Evolutionary conservation across 176 grass and related monocot species (phyloP).

Genomic region (Elymus sibiricus): DNA sequence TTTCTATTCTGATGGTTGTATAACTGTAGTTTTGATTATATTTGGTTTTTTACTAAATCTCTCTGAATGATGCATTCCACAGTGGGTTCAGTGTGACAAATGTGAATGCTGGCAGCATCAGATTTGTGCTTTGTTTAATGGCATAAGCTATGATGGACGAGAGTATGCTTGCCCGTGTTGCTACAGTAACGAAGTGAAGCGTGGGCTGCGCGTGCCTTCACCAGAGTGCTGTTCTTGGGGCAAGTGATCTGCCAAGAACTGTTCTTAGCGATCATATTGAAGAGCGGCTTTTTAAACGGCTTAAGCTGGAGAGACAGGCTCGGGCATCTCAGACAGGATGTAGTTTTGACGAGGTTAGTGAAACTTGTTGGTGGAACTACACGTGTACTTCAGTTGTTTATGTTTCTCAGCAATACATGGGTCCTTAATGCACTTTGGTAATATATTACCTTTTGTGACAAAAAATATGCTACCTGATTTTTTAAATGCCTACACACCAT

Average conservation of each 20-base stretch:
- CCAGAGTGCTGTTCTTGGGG: constrained; percentile 97
- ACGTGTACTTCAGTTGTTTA: neutral
- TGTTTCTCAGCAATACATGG: neutral
- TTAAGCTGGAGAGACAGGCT: constrained; percentile 79
- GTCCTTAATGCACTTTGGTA: neutral
- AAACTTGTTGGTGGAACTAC: constrained; percentile 8
- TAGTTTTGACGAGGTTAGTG: constrained; percentile 73
- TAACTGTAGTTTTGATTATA: constrained; percentile 7
- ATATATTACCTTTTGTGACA: neutral
- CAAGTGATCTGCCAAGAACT: constrained; percentile 92
- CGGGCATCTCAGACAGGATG: constrained; percentile 57
- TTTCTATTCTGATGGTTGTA: constrained; percentile 14
- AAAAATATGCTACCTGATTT: neutral
- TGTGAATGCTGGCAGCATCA: constrained; percentile 99
- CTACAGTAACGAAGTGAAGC: constrained; percentile 74
- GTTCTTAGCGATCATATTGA: constrained; percentile 96
- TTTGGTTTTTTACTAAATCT: constrained; percentile 24
- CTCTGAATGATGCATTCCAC: constrained; percentile 38
- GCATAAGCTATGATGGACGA: constrained; percentile 81
- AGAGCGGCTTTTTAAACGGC: constrained; percentile 69
- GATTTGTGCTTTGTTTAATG: constrained; percentile 96
- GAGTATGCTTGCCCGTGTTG: constrained; percentile 94
- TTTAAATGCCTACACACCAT: neutral
- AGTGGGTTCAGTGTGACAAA: constrained; percentile 99
- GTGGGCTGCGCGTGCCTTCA: constrained; percentile 74